phyloP scores from a whole-genome alignment of 345 rosid species.

The Heritiera littoralis region DNA sequence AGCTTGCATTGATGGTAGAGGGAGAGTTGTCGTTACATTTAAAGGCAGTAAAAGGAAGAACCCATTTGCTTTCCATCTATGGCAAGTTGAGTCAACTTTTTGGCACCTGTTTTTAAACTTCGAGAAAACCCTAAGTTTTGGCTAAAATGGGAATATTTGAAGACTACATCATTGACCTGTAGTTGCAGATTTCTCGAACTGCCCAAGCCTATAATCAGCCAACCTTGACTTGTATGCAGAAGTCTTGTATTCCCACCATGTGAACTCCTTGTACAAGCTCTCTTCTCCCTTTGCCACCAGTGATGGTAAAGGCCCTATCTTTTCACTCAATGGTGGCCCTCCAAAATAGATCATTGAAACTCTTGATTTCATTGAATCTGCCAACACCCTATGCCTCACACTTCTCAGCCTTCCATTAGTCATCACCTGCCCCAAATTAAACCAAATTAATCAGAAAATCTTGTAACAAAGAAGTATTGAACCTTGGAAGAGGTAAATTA shows the following conservation, averaged over 20 bases:
- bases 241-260: conserved; percentile 79
- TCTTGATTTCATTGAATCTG: conserved; percentile 60
- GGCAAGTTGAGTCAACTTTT: conserved; percentile 30
- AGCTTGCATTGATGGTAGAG: conserved; percentile 26
- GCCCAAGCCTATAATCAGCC: conserved; percentile 74
- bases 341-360: conserved; percentile 90
- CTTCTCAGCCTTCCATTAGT: conserved; percentile 88
- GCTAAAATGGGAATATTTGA: conserved; percentile 23
- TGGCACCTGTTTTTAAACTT: conserved; percentile 15
- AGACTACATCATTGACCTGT: conserved; percentile 16
- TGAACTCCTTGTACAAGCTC: conserved; percentile 75
- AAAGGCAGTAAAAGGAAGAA: conserved; percentile 7
- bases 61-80: conserved; percentile 36
- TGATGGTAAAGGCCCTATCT: conserved; percentile 58
- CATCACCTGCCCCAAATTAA: conserved; percentile 60
- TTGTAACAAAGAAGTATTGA: not conserved
- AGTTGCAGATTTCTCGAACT: conserved; percentile 49
- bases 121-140: conserved; percentile 25
- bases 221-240: conserved; percentile 78
- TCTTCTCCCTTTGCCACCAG: conserved; percentile 59
- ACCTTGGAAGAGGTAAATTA: not conserved
- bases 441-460: not conserved
- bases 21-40: conserved; percentile 12
- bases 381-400: conserved; percentile 85
- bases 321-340: conserved; percentile 66